Evolutionary conservation across 2,329 filamentous ascomycete genomes (phyloP).

Genomic region (Microdochium bolleyi): DNA sequence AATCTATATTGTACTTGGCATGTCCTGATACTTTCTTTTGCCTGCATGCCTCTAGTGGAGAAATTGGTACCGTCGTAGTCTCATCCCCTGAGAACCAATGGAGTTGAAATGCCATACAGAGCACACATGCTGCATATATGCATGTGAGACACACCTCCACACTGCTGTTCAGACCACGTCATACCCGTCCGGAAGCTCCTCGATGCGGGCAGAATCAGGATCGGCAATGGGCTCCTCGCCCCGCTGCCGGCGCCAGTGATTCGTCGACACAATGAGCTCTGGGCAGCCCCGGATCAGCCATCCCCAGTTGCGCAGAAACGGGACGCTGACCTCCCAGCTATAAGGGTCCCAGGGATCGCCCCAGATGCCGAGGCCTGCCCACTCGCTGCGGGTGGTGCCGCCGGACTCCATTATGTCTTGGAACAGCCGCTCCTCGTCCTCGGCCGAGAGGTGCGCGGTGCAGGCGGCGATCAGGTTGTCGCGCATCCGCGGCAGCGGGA

Average conservation of each 20-base stretch:
- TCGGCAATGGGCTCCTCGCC: conserved; percentile 10
- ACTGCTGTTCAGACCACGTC: too few species aligned
- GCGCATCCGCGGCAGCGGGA: conserved; percentile 4
- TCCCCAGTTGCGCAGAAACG: conserved; percentile 27
- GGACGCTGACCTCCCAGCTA: conserved; percentile 32
- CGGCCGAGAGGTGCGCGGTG: background rate
- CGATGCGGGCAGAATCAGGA: too few species aligned
- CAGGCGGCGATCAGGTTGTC: conserved; percentile 4
- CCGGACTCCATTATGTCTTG: conserved; percentile 3
- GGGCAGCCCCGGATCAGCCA: conserved; percentile 29
- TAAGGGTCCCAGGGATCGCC: conserved; percentile 25
- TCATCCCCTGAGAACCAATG: too few species aligned
- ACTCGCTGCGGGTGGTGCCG: background rate
- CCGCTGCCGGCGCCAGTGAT: conserved; percentile 25
- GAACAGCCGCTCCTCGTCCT: conserved; percentile 4
- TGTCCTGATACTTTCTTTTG: too few species aligned
- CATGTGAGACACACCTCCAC: too few species aligned
- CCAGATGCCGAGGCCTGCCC: conserved; percentile 17
- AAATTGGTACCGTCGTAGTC: too few species aligned
- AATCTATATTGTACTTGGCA: too few species aligned
- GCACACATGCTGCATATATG: too few species aligned
- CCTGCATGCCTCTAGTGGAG: too few species aligned
- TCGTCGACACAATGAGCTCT: conserved; percentile 25
- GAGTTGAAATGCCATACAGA: too few species aligned
- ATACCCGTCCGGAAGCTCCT: too few species aligned